Percentiles rank a stretch among this genome's conserved stretches.
Conservation (phyloP, 805 yeast species). For the Spathaspora sp. region DNA sequence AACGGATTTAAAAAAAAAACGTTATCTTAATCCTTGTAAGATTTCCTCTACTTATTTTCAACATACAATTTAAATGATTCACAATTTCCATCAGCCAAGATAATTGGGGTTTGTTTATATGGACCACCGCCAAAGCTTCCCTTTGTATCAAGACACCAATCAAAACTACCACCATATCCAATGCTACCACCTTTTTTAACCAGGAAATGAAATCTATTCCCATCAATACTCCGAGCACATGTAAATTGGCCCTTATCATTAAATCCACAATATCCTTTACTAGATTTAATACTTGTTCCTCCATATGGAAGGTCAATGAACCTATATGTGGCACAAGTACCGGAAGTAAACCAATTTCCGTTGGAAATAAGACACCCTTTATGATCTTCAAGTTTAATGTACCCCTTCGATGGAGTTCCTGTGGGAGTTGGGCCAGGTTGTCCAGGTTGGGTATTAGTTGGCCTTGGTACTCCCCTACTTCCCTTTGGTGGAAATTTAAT, state of each 20-base stretch:
- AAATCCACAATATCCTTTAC: constrained; percentile 72
- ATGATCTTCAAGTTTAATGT: constrained; percentile 46
- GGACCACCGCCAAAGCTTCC: constrained; percentile 22
- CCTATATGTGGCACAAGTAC: constrained; percentile 80
- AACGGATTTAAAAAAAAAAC: constrained; percentile 25
- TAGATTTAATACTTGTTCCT: constrained; percentile 65
- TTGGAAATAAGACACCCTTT: constrained; percentile 78
- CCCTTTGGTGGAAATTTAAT: constrained; percentile 71
- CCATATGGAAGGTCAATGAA: constrained; percentile 59
- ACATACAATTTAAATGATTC: constrained; percentile 5
- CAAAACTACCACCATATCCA: constrained; percentile 57
- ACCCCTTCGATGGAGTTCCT: constrained; percentile 20
- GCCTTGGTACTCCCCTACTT: constrained; percentile 5
- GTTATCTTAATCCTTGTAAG: neutral
- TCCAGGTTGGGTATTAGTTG: constrained; percentile 8
- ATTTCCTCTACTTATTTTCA: neutral
- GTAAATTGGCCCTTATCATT: constrained; percentile 14
- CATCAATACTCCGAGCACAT: constrained; percentile 16
- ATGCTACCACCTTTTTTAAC: constrained; percentile 37
- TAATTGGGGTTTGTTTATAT: constrained; percentile 19
- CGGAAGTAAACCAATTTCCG: constrained; percentile 80
- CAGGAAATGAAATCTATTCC: constrained; percentile 47
- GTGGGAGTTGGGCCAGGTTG: constrained; percentile 15
- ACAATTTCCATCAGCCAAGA: constrained; percentile 16
- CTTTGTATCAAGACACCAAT: constrained; percentile 55